A percentile compares a stretch with the other conserved stretches of the same genome.
Conservation (phyloP, 139 green algal genomes). For the Volvox africanus region DNA sequence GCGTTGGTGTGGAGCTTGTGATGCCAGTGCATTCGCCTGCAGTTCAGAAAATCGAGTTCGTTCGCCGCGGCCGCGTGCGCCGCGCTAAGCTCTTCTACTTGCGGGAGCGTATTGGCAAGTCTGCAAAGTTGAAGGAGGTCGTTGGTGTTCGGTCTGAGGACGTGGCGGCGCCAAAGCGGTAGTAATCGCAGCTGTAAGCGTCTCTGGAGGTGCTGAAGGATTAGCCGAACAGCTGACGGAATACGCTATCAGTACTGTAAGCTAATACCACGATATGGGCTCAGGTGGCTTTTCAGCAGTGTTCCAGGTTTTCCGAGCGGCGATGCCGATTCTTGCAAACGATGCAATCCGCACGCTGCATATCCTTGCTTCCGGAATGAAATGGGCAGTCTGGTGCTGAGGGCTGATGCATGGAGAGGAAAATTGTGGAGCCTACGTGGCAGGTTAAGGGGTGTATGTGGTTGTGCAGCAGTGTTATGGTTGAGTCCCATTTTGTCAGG, state of each 20-base stretch:
- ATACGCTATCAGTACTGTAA: not conserved
- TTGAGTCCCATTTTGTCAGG: no score
- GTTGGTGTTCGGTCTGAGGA: constrained; percentile 45
- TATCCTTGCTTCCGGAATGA: no score
- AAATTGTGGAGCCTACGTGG: no score
- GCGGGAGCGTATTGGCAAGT: constrained; percentile 70
- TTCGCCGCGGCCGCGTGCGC: constrained; percentile 64
- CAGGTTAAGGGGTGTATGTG: no score
- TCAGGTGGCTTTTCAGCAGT: not conserved
- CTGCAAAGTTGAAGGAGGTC: constrained; percentile 66
- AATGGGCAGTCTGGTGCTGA: no score
- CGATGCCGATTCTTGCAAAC: no score
- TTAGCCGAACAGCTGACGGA: not conserved
- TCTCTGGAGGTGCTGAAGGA: not conserved
- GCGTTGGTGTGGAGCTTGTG: constrained; percentile 70
- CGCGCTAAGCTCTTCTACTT: constrained; percentile 81
- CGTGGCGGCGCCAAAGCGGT: constrained; percentile 11
- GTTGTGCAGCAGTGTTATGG: no score
- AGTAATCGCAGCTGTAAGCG: not conserved
- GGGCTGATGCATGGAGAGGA: no score
- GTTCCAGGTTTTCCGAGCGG: no score
- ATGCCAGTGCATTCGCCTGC: constrained; percentile 63
- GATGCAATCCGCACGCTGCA: no score
- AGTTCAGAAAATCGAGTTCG: constrained; percentile 56
- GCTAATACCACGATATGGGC: no score